Evolutionary conservation across 352 stramenopile genomes (phyloP).

Genomic region (Thalassiosira livingstoniorum): DNA sequence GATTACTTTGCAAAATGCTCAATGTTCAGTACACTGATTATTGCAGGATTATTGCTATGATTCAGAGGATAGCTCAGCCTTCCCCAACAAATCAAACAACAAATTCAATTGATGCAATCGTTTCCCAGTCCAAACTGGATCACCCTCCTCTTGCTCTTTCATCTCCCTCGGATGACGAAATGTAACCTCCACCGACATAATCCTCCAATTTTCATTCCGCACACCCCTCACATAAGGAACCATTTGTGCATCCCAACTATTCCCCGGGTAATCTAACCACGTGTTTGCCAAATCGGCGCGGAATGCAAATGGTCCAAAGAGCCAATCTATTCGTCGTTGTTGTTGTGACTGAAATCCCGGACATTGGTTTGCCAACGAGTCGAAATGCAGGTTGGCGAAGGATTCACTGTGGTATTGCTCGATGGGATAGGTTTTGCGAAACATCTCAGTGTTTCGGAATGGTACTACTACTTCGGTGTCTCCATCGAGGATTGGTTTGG

Average conservation of each 20-base stretch:
- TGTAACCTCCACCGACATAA: slow-evolving; percentile 56
- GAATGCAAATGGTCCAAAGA: slow-evolving; percentile 71
- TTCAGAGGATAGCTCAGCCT: no score
- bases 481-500: slow-evolving; percentile 29
- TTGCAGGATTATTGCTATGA: no score
- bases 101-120: slow-evolving; percentile 71
- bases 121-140: slow-evolving; percentile 67
- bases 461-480: slow-evolving; percentile 60
- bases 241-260: slow-evolving; percentile 75
- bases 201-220: slow-evolving; percentile 37
- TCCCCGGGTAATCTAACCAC: slow-evolving; percentile 67
- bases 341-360: slow-evolving; percentile 33
- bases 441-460: slow-evolving; percentile 52
- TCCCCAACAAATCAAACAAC: slow-evolving; percentile 64
- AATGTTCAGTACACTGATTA: no score
- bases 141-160: slow-evolving; percentile 71
- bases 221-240: slow-evolving; percentile 65
- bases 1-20: no score
- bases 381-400: slow-evolving; percentile 74
- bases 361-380: slow-evolving; percentile 53
- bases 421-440: slow-evolving; percentile 71
- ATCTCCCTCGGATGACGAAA: slow-evolving; percentile 68
- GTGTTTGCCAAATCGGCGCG: slow-evolving; percentile 38
- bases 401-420: slow-evolving; percentile 80
- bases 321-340: slow-evolving; percentile 66